Evolutionary conservation across 148 eudicot genomes (phyloP).

Genomic region (Oxyria digyna): DNA sequence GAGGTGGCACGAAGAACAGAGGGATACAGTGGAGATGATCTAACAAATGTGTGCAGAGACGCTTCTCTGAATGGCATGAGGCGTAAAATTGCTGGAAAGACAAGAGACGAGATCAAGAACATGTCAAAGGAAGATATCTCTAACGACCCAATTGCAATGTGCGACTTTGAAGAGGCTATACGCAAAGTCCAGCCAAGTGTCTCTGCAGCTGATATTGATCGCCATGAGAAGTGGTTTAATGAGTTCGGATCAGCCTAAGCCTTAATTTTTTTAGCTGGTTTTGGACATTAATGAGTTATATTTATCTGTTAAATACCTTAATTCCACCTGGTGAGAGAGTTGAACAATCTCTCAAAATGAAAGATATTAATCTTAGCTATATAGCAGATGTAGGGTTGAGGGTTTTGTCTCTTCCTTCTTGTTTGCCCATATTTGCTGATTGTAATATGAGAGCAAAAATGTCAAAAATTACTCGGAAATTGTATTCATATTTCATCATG

Average conservation of each 20-base stretch:
- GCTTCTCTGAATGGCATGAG: conserved; percentile 98
- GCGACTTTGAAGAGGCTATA: conserved; percentile 88
- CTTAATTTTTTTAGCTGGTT: background rate
- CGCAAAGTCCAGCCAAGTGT: conserved; percentile 92
- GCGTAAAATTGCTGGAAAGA: conserved; percentile 89
- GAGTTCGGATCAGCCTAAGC: conserved; percentile 90
- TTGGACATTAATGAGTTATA: background rate
- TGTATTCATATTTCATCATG: background rate
- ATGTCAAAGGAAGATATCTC: conserved; percentile 94
- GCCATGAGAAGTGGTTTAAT: conserved; percentile 80
- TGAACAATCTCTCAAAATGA: background rate
- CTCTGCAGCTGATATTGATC: conserved; percentile 77
- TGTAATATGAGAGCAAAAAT: background rate
- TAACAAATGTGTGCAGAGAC: conserved; percentile 88
- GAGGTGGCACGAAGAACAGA: conserved; percentile 83
- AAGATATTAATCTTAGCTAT: background rate
- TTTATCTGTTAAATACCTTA: background rate
- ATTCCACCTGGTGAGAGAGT: background rate
- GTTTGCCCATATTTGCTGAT: background rate
- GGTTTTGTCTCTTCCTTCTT: background rate
- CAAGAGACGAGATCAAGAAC: conserved; percentile 90
- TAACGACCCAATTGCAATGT: conserved; percentile 91
- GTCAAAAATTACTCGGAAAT: background rate
- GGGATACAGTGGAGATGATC: conserved; percentile 98
- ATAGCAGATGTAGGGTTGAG: background rate